Evolutionary conservation across 345 rosid species (phyloP).

Genomic region (Eucalyptus caleyi): DNA sequence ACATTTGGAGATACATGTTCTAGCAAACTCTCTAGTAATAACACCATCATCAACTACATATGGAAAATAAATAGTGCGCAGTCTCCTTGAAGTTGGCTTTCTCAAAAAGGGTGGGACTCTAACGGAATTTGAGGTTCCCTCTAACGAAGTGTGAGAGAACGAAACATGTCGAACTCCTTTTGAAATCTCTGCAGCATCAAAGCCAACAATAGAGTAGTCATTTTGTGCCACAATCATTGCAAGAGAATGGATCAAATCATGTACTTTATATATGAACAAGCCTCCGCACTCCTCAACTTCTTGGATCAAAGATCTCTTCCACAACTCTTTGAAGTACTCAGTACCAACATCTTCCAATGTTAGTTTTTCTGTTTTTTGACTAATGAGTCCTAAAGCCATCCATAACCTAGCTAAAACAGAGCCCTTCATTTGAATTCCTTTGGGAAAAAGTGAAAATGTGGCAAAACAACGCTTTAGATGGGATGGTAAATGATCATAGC

Average conservation of each 20-base stretch:
- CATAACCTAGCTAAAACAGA: accelerated
- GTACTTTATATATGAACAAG: accelerated
- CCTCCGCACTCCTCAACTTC: accelerated
- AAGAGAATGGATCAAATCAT: background rate
- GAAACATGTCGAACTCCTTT: accelerated
- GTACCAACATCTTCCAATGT: accelerated
- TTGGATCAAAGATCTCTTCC: background rate
- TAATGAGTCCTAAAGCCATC: background rate
- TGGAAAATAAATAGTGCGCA: accelerated
- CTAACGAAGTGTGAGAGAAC: accelerated
- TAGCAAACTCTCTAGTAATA: background rate
- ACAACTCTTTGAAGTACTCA: background rate
- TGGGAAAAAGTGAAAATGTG: accelerated
- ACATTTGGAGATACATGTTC: background rate
- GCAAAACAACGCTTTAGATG: background rate
- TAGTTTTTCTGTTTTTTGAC: background rate
- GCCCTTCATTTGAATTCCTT: accelerated
- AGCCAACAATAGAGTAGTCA: background rate
- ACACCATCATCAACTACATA: accelerated
- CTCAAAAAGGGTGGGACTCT: background rate
- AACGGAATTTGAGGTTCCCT: accelerated
- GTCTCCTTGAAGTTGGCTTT: background rate
- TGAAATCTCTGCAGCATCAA: background rate
- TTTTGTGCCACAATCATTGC: background rate
- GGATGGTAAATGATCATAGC: background rate